A percentile compares a stretch with the other conserved stretches of the same genome.
Conservation (phyloP, 257 asterid species). For the Agastache rugosa region DNA sequence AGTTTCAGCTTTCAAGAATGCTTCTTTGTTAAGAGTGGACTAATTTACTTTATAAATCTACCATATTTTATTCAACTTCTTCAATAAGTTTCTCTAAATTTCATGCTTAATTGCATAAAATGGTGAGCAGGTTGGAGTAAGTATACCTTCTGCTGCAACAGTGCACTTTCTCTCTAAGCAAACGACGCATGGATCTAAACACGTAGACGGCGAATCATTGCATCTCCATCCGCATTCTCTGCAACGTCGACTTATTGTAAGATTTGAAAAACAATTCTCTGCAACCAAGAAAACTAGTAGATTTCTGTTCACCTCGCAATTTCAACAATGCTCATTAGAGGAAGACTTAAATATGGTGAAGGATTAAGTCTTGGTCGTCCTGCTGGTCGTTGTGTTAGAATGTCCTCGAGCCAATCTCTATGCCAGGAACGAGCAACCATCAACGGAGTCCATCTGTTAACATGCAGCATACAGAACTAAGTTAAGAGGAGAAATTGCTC, state of each 20-base stretch:
- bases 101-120: not conserved
- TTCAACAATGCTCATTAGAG: conserved; percentile 78
- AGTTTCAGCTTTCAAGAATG: not conserved
- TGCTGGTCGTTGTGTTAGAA: conserved; percentile 57
- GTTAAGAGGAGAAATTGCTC: conserved; percentile 1
- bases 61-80: too few relatives aligned
- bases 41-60: too few relatives aligned
- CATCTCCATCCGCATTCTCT: conserved; percentile 88
- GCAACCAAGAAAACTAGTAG: not conserved
- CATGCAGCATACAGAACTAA: conserved; percentile 27
- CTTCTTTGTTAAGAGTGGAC: not conserved
- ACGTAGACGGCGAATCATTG: conserved; percentile 45
- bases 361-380: conserved; percentile 53
- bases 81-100: not conserved
- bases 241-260: conserved; percentile 16
- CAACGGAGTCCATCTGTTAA: conserved; percentile 74
- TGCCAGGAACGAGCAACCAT: conserved; percentile 93
- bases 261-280: not conserved
- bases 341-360: conserved; percentile 76
- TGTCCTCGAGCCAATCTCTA: conserved; percentile 76
- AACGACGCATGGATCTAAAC: conserved; percentile 88
- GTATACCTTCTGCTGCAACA: conserved; percentile 86
- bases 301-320: conserved; percentile 70
- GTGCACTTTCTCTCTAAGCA: conserved; percentile 88
- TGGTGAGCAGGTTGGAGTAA: conserved; percentile 10